Conservation (phyloP, 495 filamentous ascomycete species). For the Lichina pygmaea region DNA sequence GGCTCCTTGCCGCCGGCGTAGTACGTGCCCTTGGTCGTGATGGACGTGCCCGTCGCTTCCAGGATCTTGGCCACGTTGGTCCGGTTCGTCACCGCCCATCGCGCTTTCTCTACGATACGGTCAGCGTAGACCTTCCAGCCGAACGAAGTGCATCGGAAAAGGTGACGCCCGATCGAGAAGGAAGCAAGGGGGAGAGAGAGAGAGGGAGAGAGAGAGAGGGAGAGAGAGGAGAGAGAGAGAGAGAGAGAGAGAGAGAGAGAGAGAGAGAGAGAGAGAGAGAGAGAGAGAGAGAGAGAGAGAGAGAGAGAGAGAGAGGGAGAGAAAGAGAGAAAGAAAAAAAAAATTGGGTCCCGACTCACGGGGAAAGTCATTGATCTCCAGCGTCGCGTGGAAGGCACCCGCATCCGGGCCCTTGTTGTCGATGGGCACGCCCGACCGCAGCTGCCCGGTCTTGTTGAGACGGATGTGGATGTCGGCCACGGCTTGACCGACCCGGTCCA, state of each 20-base stretch:
- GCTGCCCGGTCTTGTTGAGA: slow-evolving; percentile 58
- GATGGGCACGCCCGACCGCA: slow-evolving; percentile 78
- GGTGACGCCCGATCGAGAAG: neutral
- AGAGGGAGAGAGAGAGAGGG: neutral
- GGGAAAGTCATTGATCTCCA: slow-evolving; percentile 98
- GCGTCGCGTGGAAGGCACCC: slow-evolving; percentile 83
- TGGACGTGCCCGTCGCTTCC: slow-evolving; percentile 79
- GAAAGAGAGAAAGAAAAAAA: no score
- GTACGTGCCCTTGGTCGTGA: slow-evolving; percentile 89
- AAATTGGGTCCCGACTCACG: slow-evolving; percentile 21
- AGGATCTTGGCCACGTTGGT: slow-evolving; percentile 98
- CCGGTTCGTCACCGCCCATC: slow-evolving; percentile 95
- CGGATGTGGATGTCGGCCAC: slow-evolving; percentile 70
- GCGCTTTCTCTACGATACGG: slow-evolving; percentile 47
- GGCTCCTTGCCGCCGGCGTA: slow-evolving; percentile 64
- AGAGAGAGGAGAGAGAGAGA: slow-evolving; percentile 3
- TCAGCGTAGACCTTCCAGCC: neutral
- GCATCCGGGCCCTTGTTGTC: slow-evolving; percentile 98
- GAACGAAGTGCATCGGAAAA: neutral
- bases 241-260: slow-evolving; percentile 5
- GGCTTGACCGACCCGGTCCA: slow-evolving; percentile 65
- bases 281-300: no score
- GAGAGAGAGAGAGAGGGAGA: no score
- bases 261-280: neutral
- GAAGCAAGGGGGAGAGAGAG: no score